These are phyloP conservation scores for Penicillium sumatraense DNA, from an alignment of 2,329 filamentous ascomycete genomes.

Conservation along the genomic window DNA sequence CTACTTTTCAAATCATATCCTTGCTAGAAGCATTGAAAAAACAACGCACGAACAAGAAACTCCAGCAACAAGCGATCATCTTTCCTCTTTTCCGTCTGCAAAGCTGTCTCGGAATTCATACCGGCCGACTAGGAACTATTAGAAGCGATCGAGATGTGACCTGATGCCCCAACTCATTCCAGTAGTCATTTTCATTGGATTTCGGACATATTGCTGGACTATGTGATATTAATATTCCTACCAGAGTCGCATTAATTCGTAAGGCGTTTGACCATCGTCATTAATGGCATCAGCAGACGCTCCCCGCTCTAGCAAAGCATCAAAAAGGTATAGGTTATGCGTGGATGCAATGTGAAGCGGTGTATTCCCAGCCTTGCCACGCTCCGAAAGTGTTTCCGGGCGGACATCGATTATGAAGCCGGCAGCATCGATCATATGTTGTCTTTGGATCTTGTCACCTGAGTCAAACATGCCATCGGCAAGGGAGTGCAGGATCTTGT, in stretches of 20 bases:
- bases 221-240: too few species aligned
- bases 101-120: too few species aligned
- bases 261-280: neutral
- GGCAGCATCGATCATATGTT: neutral
- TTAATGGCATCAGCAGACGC: neutral
- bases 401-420: neutral
- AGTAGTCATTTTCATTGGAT: too few species aligned
- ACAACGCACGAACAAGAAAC: too few species aligned
- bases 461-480: neutral
- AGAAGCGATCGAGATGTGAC: too few species aligned
- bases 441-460: neutral
- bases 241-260: neutral
- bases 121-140: too few species aligned
- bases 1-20: too few species aligned
- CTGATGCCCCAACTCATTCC: too few species aligned
- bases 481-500: neutral
- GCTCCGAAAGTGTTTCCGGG: neutral
- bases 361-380: neutral
- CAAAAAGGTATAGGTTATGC: neutral
- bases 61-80: too few species aligned
- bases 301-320: neutral
- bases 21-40: too few species aligned
- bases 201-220: too few species aligned
- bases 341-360: neutral
- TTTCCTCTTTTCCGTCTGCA: too few species aligned